Conservation (phyloP, 176 grass and related monocot genomes). For the Rhipidocladum racemiflorum region DNA sequence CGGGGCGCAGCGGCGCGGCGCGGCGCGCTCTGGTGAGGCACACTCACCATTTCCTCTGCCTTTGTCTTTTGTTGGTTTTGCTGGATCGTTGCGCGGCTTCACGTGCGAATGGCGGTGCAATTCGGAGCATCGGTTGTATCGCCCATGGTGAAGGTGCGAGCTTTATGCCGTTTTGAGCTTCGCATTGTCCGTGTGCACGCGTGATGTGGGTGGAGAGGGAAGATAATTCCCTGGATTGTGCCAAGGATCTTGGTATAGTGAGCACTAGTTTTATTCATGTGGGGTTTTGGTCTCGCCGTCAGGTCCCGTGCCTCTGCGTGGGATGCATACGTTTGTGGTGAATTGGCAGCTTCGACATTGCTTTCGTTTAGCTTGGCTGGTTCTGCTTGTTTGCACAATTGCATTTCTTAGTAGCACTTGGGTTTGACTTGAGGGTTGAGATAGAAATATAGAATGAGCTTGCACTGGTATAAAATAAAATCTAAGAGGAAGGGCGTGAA, state of each 20-base stretch:
- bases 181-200: slow-evolving; percentile 6
- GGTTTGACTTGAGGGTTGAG: slow-evolving; percentile 22
- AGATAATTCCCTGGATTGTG: slow-evolving; percentile 36
- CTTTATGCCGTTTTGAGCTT: slow-evolving; percentile 34
- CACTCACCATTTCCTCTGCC: not conserved
- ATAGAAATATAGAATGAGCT: slow-evolving; percentile 18
- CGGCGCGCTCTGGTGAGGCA: slow-evolving; percentile 40
- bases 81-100: slow-evolving; percentile 34
- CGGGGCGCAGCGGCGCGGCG: slow-evolving; percentile 34
- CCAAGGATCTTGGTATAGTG: slow-evolving; percentile 26
- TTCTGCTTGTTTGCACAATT: slow-evolving; percentile 13
- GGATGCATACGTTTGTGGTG: slow-evolving; percentile 31
- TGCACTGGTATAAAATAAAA: not conserved
- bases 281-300: slow-evolving; percentile 24
- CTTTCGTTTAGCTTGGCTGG: slow-evolving; percentile 36
- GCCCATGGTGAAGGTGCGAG: slow-evolving; percentile 36
- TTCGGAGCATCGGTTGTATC: slow-evolving; percentile 62
- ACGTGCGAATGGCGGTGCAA: slow-evolving; percentile 37
- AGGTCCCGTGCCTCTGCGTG: slow-evolving; percentile 13
- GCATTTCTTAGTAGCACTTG: not conserved
- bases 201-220: slow-evolving; percentile 27
- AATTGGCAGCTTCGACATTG: slow-evolving; percentile 16
- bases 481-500: not conserved
- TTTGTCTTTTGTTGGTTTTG: slow-evolving; percentile 32
- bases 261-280: not conserved